phyloP scores from a whole-genome alignment of 1,284 basidiomycete species.

The Cutaneotrichosporon sp. region DNA sequence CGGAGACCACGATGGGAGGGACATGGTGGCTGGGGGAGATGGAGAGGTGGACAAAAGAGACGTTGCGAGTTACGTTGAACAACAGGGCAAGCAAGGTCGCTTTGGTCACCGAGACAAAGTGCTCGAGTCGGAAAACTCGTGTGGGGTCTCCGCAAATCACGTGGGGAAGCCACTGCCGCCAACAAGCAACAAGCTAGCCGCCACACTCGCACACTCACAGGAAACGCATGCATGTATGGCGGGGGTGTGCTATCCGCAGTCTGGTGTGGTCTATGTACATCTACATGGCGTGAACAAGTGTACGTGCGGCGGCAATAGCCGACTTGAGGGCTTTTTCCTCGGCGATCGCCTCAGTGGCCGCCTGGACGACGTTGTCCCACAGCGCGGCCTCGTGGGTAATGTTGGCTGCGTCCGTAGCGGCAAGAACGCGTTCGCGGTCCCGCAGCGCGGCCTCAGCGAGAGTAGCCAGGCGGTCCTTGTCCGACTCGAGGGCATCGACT shows the following conservation, averaged over 20 bases:
- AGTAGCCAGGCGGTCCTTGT: slow-evolving; percentile 7
- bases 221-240: background rate
- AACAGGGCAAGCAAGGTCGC: too few relatives aligned
- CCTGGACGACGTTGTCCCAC: slow-evolving; percentile 10
- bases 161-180: background rate
- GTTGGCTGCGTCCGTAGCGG: slow-evolving; percentile 1
- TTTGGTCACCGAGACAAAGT: too few relatives aligned
- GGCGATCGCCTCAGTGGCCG: slow-evolving; percentile 14
- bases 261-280: background rate
- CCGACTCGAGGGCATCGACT: slow-evolving; percentile 2
- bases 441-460: slow-evolving; percentile 5
- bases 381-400: slow-evolving; percentile 5
- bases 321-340: slow-evolving; percentile 7
- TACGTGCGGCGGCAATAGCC: background rate
- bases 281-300: slow-evolving; percentile 2
- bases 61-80: too few relatives aligned
- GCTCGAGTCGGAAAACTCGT: too few relatives aligned
- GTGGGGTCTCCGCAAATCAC: too few relatives aligned
- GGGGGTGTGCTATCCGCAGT: too few relatives aligned
- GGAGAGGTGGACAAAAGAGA: too few relatives aligned
- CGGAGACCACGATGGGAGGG: slow-evolving; percentile 50
- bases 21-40: slow-evolving; percentile 2
- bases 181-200: too few relatives aligned
- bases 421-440: slow-evolving; percentile 8
- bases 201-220: background rate